Evolutionary conservation across 2,329 filamentous ascomycete species (phyloP), one percentile per base, ranked within the genome.

Genomic region (Knufia petricola): DNA sequence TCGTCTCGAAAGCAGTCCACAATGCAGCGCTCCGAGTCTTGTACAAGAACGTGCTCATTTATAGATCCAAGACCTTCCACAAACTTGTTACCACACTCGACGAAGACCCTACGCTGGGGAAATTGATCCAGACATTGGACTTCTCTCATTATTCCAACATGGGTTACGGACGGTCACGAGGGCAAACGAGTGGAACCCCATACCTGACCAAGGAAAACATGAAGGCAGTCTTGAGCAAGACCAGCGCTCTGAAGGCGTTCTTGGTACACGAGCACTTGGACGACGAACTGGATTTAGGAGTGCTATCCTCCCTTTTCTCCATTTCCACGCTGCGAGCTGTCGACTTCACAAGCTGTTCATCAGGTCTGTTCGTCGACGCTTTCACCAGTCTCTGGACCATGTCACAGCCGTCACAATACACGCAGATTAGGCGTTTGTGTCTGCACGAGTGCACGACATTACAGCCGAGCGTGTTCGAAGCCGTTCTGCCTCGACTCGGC

Each of bases 141-240:
- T 89, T 92, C 60, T 88, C 84, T 53, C 85, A 89, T 70, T 89
- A 89, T 67, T 89, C 87, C 63, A 85, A 85, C 19, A 80, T 84
- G 48, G 83, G 84, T 48, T 73, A 87, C 54, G 87, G 88, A 61
- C 77, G 78, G 52, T 87, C 83, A 13, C 82, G 81, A 56, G 79
- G 81, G 63, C 83, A 87, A 74, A 82, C 86, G 50, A 75, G 77
- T 19, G 77, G 84, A 64, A 85, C 85, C 50, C 79, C 79, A 61
- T 88, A 89, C 66, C 66, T 92, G 59, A 90, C 85, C 17, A 73
- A 82, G 12, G 77, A 79, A 61, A 90, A 85, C 3, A 72, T 92
- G 41, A 68, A 83, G 46, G 74, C 81, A 63, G 88, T 84, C 62
- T 70, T 92, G 46, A 71, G 83, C 54, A 69, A 88, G 52, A 81